Base-by-base conservation (phyloP, 2,329 filamentous ascomycete species). In the Pseudophaeomoniella oleicola region DNA sequence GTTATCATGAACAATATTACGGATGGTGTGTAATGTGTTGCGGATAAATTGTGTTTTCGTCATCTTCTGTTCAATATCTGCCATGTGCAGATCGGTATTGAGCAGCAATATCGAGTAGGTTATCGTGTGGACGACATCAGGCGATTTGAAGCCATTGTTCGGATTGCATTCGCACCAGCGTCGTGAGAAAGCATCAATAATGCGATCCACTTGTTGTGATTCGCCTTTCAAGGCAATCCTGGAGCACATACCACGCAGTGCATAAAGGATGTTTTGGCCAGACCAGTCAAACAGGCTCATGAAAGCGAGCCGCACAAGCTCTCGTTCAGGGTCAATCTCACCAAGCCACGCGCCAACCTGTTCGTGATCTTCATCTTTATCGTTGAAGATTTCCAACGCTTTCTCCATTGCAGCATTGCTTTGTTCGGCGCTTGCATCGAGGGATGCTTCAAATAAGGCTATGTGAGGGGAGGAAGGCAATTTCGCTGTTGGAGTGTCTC, bases 11-110 rank as follows among this genome's bases (percentile, higher is more conserved):
- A 86, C 70, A 10, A 83, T 78, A 34, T 85, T 77, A 40, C 74
- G 75, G 43, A 98, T 82, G 0, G 88, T 94, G 1, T 82, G 81
- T 67, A 96, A 78, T 3, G 90, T 94, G 53, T 98, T 98, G 59
- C 92, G 93, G 53, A 98, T 74, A 51, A 96, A 98, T 51, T 96
- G 88, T 44, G 71, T 79, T 38, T 82, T 76, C 1, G 88, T 96
- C 90, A 98, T 98, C 63, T 93, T 93, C 49, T 82, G 77, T 42
- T 93, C 86, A 47, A 96, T 94, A 52, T 96, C 87, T 40, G 88
- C 90, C 51, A 96, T 59, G 51, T 98, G 88, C 38, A 98, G 66
- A 62, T 98, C 90, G 19, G 90, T 98, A 51, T 98, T 98, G 44
- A 98, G 70, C 9, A 98, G 69, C 52, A 98, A 78, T 44, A 98